These are phyloP conservation scores for Tetraselmis striata DNA, from an alignment of 139 green algal species.

Conservation along the genomic window DNA sequence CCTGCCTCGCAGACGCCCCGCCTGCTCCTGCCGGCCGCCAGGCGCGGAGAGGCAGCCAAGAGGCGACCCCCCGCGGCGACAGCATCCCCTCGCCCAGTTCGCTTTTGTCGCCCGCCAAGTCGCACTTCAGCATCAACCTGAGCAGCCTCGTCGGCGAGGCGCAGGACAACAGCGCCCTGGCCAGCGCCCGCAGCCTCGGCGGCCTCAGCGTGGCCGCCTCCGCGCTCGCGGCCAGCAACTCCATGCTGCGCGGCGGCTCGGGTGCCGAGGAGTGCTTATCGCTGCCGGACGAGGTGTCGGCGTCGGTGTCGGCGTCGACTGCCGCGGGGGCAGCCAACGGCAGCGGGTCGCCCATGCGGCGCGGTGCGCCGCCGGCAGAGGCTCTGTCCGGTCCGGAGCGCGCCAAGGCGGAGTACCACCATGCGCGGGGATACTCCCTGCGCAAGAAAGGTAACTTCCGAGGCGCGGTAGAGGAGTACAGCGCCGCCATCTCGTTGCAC, in stretches of 20 bases:
- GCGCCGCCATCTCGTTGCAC: constrained; percentile 43
- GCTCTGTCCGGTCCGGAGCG: background rate
- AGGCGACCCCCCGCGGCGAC: background rate
- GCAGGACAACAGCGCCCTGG: background rate
- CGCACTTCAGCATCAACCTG: background rate
- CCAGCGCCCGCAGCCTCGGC: background rate
- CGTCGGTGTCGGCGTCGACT: background rate
- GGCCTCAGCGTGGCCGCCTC: too few relatives aligned
- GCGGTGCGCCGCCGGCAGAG: background rate
- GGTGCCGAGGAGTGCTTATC: background rate
- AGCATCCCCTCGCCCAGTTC: background rate
- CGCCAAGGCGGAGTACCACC: constrained; percentile 39
- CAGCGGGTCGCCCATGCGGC: background rate
- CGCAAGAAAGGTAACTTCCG: constrained; percentile 58
- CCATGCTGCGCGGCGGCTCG: background rate
- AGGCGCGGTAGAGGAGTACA: constrained; percentile 67
- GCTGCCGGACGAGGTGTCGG: background rate
- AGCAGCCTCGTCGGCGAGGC: background rate
- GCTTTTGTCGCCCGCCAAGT: background rate
- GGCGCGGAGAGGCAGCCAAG: too few relatives aligned
- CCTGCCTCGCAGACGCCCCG: too few relatives aligned
- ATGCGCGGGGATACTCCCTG: constrained; percentile 50
- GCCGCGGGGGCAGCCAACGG: too few relatives aligned
- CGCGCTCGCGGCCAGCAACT: too few relatives aligned
- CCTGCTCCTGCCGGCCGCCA: too few relatives aligned